Percentiles rank a stretch among this genome's conserved stretches.
These are phyloP conservation scores for Tetrahymena borealis DNA, from an alignment of 73 alveolate genomes.

Conservation along the genomic window DNA sequence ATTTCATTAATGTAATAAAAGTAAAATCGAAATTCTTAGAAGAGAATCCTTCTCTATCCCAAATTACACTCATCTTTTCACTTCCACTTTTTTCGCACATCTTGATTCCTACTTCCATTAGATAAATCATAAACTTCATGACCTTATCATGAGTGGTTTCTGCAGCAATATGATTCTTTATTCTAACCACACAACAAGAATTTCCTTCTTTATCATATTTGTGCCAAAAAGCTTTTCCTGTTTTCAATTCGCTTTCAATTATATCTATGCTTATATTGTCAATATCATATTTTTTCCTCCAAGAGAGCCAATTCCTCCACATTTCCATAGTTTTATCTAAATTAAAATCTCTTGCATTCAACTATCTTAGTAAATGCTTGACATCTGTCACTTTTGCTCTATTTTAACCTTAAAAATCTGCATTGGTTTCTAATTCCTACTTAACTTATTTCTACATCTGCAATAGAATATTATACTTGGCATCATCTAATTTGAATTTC, in stretches of 20 bases:
- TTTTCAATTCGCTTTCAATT: not conserved
- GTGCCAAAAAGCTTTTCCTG: constrained; percentile 1
- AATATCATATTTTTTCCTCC: not conserved
- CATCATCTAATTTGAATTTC: not conserved
- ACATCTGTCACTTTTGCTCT: not conserved
- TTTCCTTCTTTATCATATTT: not conserved
- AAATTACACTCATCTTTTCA: constrained; percentile 12
- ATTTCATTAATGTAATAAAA: not conserved
- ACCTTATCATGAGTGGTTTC: not conserved
- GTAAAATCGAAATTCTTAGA: constrained; percentile 27
- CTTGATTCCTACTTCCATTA: constrained; percentile 24
- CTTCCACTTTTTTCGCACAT: constrained; percentile 19
- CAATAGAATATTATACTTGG: not conserved
- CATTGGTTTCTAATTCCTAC: not conserved
- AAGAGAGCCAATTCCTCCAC: not conserved
- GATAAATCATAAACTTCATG: not conserved
- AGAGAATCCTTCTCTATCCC: constrained; percentile 43
- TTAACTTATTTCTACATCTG: not conserved
- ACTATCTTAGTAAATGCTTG: not conserved
- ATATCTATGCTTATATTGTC: not conserved
- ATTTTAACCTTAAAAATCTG: not conserved
- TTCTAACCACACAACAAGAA: not conserved
- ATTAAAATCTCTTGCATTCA: not conserved
- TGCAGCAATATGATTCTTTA: not conserved
- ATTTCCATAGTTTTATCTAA: not conserved